Conservation (phyloP, 2,329 filamentous ascomycete species). For the Capronia americana region DNA sequence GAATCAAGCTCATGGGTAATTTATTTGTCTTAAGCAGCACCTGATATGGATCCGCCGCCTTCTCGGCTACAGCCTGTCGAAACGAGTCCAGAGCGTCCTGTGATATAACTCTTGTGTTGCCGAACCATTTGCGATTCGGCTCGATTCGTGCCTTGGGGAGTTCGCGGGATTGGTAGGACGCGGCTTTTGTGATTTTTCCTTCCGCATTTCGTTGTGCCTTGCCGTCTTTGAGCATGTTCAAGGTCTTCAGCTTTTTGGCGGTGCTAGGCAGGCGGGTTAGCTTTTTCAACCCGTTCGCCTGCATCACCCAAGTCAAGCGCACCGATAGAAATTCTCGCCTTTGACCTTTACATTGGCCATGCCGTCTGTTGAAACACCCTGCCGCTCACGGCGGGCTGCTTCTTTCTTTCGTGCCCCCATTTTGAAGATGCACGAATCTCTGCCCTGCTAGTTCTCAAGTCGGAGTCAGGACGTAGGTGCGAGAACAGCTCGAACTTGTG, state of each 20-base stretch:
- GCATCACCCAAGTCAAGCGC: constrained; percentile 42
- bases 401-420: constrained; percentile 97
- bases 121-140: constrained; percentile 98
- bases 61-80: constrained; percentile 88
- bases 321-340: constrained; percentile 98
- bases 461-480: not conserved
- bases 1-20: constrained; percentile 91
- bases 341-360: constrained; percentile 92
- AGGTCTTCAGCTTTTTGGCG: constrained; percentile 85
- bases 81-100: constrained; percentile 88
- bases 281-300: constrained; percentile 27
- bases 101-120: constrained; percentile 87
- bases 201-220: constrained; percentile 79
- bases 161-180: constrained; percentile 82
- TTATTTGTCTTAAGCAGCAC: constrained; percentile 98
- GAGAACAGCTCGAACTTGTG: not conserved
- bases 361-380: constrained; percentile 84
- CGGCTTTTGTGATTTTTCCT: constrained; percentile 84
- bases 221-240: constrained; percentile 91
- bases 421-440: not conserved
- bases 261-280: constrained; percentile 47
- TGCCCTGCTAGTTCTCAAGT: not conserved
- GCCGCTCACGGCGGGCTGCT: constrained; percentile 76
- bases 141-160: constrained; percentile 85
- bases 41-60: constrained; percentile 86